These are phyloP conservation scores for Saitozyma podzolica DNA, from an alignment of 768 basidiomycete genomes.

Conservation along the genomic window DNA sequence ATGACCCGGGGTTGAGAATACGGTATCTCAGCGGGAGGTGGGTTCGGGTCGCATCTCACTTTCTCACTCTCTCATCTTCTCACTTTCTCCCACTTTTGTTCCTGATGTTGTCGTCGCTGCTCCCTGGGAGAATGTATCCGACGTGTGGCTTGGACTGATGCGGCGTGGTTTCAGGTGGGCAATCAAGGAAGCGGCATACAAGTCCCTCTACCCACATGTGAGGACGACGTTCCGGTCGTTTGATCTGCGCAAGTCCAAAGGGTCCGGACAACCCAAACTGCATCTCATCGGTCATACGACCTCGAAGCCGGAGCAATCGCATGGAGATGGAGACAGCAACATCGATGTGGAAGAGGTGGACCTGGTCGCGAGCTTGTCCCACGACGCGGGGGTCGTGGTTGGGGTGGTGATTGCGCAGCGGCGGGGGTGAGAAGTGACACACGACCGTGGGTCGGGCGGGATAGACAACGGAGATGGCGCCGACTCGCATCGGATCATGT, in stretches of 20 bases:
- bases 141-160: background rate
- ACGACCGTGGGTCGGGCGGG: too few species aligned
- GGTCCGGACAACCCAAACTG: constrained; percentile 13
- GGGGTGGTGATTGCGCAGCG: constrained; percentile 38
- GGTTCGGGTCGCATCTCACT: background rate
- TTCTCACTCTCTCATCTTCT: background rate
- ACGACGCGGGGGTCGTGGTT: constrained; percentile 42
- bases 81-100: background rate
- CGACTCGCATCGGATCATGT: too few species aligned
- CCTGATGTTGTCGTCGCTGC: too few species aligned
- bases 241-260: constrained; percentile 11
- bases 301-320: background rate
- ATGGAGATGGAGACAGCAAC: background rate
- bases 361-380: constrained; percentile 30
- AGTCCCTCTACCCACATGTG: constrained; percentile 28
- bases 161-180: constrained; percentile 27
- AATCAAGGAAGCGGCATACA: constrained; percentile 47
- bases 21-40: constrained; percentile 17
- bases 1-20: constrained; percentile 2
- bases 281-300: constrained; percentile 1
- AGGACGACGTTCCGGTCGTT: constrained; percentile 21
- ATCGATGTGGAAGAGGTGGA: constrained; percentile 1
- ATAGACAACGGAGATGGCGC: too few species aligned
- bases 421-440: constrained; percentile 1
- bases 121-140: background rate